Evolutionary conservation across 176 grass and related monocot genomes (phyloP).

Genomic region (Musa itinerans): DNA sequence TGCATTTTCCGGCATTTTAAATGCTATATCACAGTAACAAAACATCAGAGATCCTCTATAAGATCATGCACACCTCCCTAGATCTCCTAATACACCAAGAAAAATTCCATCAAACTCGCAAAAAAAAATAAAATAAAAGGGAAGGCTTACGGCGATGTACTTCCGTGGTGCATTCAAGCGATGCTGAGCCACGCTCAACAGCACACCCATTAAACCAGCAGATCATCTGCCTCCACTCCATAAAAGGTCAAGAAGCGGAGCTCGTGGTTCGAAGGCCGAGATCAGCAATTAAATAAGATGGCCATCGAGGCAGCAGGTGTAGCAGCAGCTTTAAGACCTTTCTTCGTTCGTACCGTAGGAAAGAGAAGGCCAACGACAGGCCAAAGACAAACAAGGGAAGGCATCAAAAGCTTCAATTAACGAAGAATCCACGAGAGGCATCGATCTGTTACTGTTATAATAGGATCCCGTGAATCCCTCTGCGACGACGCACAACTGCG

Average conservation of each 20-base stretch:
- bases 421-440: not conserved
- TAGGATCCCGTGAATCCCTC: constrained; percentile 13
- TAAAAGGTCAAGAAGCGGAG: not conserved
- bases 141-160: no score
- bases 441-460: constrained; percentile 5
- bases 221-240: not conserved
- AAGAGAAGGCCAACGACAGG: not conserved
- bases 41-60: no score
- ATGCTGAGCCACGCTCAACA: not conserved
- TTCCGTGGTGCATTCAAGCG: not conserved
- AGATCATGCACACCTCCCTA: no score
- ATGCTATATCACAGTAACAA: no score
- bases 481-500: not conserved
- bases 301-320: not conserved
- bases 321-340: constrained; percentile 7
- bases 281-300: constrained; percentile 1
- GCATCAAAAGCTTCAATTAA: not conserved
- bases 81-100: no score
- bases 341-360: not conserved
- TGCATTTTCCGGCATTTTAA: no score
- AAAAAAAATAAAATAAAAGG: no score
- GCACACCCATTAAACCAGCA: not conserved
- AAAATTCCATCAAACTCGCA: no score
- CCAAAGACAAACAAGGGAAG: not conserved
- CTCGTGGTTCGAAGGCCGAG: constrained; percentile 3